phyloP scores from a whole-genome alignment of 352 stramenopile species.

The Pythium phragmiticola region DNA sequence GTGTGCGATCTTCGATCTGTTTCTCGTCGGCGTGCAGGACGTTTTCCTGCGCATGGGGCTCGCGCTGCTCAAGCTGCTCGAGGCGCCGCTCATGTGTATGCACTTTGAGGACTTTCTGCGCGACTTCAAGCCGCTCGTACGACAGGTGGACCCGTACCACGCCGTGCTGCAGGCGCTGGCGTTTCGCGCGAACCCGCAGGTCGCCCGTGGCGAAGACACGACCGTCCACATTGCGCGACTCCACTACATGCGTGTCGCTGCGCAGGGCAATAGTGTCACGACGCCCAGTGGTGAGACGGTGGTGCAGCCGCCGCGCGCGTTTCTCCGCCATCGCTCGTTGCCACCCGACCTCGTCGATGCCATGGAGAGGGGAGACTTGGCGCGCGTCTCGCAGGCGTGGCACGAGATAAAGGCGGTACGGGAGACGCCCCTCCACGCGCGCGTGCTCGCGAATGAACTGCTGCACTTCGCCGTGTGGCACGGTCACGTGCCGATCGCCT shows the following conservation, averaged over 20 bases:
- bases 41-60: slow-evolving; percentile 80
- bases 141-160: slow-evolving; percentile 76
- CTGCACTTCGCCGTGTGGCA: slow-evolving; percentile 79
- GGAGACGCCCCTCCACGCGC: slow-evolving; percentile 18
- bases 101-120: slow-evolving; percentile 79
- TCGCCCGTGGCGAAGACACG: slow-evolving; percentile 48
- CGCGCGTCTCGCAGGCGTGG: slow-evolving; percentile 42
- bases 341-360: slow-evolving; percentile 46
- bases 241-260: slow-evolving; percentile 36
- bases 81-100: slow-evolving; percentile 84
- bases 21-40: slow-evolving; percentile 77
- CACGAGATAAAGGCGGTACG: slow-evolving; percentile 40
- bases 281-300: slow-evolving; percentile 29
- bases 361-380: slow-evolving; percentile 40
- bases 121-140: slow-evolving; percentile 79
- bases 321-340: slow-evolving; percentile 63
- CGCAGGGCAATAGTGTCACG: slow-evolving; percentile 3
- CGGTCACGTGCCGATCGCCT: slow-evolving; percentile 51
- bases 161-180: slow-evolving; percentile 58
- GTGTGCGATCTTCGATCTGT: slow-evolving; percentile 83
- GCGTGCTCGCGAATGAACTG: slow-evolving; percentile 74
- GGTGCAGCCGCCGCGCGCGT: slow-evolving; percentile 34
- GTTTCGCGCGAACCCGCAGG: slow-evolving; percentile 48
- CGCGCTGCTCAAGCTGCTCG: slow-evolving; percentile 75
- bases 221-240: slow-evolving; percentile 50